Evolutionary conservation across 2,329 filamentous ascomycete species (phyloP).

Genomic region (Diaporthe batatas): DNA sequence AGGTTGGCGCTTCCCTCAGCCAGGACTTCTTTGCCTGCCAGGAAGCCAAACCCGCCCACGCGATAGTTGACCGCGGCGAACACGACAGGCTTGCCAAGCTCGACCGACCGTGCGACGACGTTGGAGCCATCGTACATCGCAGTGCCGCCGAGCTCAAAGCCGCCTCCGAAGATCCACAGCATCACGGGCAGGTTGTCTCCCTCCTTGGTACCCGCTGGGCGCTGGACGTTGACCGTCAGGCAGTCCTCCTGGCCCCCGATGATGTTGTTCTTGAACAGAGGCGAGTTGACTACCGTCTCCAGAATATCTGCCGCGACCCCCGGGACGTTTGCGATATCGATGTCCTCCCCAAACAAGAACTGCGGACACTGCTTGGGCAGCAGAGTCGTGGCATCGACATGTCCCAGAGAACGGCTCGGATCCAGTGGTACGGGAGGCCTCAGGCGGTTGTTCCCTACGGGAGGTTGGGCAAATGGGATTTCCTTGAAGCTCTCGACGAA

Average conservation of each 20-base stretch:
- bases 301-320: conserved; percentile 65
- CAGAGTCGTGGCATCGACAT: conserved; percentile 69
- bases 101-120: conserved; percentile 61
- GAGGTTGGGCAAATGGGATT: conserved; percentile 81
- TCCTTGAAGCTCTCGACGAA: conserved; percentile 78
- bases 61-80: conserved; percentile 86
- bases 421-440: conserved; percentile 75
- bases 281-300: conserved; percentile 68
- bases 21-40: conserved; percentile 76
- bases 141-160: conserved; percentile 68
- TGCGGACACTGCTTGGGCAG: conserved; percentile 80
- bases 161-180: conserved; percentile 80
- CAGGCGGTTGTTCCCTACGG: conserved; percentile 74
- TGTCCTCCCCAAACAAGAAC: conserved; percentile 62
- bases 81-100: conserved; percentile 73
- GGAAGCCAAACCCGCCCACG: conserved; percentile 79
- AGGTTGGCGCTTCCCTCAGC: conserved; percentile 77
- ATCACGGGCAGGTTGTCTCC: conserved; percentile 73
- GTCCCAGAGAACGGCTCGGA: conserved; percentile 65
- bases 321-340: conserved; percentile 51
- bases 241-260: conserved; percentile 67
- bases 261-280: conserved; percentile 59
- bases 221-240: conserved; percentile 70
- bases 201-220: conserved; percentile 68
- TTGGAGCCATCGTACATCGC: conserved; percentile 65